Evolutionary conservation across 805 yeast genomes (phyloP).

Genomic region (Ogataea dorogensis): DNA sequence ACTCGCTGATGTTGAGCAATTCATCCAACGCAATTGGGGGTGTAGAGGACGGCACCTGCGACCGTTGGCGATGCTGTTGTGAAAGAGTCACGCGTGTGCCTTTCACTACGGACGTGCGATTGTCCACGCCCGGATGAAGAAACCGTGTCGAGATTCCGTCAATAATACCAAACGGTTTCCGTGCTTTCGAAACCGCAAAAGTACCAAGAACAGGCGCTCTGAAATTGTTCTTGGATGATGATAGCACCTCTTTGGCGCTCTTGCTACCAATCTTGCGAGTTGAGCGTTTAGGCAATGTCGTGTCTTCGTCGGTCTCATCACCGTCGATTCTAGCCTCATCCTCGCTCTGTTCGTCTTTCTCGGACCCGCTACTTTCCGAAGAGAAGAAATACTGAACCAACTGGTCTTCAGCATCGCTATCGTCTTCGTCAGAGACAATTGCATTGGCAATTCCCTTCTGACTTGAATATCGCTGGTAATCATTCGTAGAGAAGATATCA

Average conservation of each 20-base stretch:
- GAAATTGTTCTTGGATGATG: constrained; percentile 79
- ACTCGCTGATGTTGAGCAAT: constrained; percentile 80
- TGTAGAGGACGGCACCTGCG: constrained; percentile 11
- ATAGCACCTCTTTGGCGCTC: constrained; percentile 89
- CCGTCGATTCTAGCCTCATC: constrained; percentile 39
- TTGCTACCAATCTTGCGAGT: constrained; percentile 66
- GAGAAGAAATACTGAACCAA: constrained; percentile 72
- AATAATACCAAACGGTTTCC: constrained; percentile 86
- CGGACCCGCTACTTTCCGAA: constrained; percentile 28
- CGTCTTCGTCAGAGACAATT: constrained; percentile 22
- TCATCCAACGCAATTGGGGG: constrained; percentile 60
- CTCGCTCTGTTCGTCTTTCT: constrained; percentile 19
- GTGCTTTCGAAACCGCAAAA: constrained; percentile 73
- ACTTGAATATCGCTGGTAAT: constrained; percentile 19
- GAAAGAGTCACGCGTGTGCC: constrained; percentile 18
- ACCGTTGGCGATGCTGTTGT: constrained; percentile 4
- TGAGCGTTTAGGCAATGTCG: constrained; percentile 71
- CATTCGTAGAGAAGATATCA: constrained; percentile 25
- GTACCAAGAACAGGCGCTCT: constrained; percentile 92
- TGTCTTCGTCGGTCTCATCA: constrained; percentile 93
- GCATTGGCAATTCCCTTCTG: constrained; percentile 19
- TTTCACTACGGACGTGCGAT: constrained; percentile 26
- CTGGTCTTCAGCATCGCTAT: constrained; percentile 37
- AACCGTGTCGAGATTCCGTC: constrained; percentile 93
- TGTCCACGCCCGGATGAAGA: constrained; percentile 46